Base-by-base conservation (phyloP, 1,284 basidiomycete species). In the Bjerkandera adusta region DNA sequence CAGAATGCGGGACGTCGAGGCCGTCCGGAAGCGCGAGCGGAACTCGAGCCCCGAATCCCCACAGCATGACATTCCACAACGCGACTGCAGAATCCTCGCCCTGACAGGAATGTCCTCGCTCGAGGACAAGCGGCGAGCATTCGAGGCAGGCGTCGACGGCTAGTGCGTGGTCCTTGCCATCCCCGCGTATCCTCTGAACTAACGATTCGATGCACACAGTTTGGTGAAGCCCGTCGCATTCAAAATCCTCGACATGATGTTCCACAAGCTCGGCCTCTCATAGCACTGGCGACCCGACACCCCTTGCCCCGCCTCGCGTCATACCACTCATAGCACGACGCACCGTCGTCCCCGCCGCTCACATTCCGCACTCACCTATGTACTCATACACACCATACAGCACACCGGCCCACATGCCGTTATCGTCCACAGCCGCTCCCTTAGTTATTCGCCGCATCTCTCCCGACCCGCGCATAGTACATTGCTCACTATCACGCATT, bases 141-240 rank as follows among this genome's bases (percentile, higher is more conserved):
- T 97, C 56, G 85, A 89, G 44, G 90, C 89, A 43, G 94, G 95
- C 2, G 93, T 97, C 36, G 92, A 97, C 59, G 94, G 94, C 65
- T 97, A 95, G 89, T 93, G 66, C 57, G 90, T 79, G 13, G 2
- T 25, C 29, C n/a, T 41, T 25, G 16, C 6, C 10, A 10, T 33
- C 12, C 10, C 25, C 45, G 39, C 45, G 32, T 43, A n/a, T 4
- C 41, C 22, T 20, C 36, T 22, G 36, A 47, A 43, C 29, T 46
- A 56, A 18, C 36, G 24, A 36, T 12, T 24, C 10, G 20, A 20
- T n/a, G 25, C 16, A 12, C 33, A 1, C 56, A 93, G 91, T 59
- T 76, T 95, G 25, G 89, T 95, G 49, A 96, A 96, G 65, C 92
- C 92, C 12, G 92, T 96, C 18, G 89, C 89, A 11, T 89, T 96